Evolutionary conservation across 108 stramenopile genomes (phyloP).

Genomic region (Nitzschia palea): DNA sequence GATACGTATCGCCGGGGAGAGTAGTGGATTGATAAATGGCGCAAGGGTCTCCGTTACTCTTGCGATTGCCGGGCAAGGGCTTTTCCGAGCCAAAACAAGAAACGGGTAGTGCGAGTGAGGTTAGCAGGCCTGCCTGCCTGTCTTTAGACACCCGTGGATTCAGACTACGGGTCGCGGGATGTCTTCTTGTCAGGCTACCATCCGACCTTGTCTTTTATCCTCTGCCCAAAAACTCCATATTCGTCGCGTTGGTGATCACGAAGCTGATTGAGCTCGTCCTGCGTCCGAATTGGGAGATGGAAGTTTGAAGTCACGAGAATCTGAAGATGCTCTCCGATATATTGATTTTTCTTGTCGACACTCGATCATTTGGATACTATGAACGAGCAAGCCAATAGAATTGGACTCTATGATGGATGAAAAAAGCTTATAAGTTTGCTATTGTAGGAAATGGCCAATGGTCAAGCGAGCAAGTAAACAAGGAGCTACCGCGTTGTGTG

Average conservation of each 20-base stretch:
- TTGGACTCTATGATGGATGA: conserved; percentile 84
- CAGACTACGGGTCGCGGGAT: no score
- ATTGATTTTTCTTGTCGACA: conserved; percentile 65
- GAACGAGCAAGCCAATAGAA: conserved; percentile 68
- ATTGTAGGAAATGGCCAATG: conserved; percentile 15
- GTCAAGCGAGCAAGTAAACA: no score
- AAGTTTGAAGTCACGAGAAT: conserved; percentile 79
- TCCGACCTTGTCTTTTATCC: conserved; percentile 91
- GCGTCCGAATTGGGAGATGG: conserved; percentile 89
- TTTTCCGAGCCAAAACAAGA: no score
- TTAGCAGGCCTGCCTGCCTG: no score
- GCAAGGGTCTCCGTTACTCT: no score
- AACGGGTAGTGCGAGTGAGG: no score
- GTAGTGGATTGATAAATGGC: no score
- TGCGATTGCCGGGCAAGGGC: no score
- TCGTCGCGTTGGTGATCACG: conserved; percentile 92
- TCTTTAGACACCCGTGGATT: no score
- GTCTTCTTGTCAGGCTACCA: no score
- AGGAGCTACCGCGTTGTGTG: no score
- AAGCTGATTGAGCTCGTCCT: conserved; percentile 85
- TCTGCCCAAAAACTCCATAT: conserved; percentile 90
- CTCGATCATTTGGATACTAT: conserved; percentile 64
- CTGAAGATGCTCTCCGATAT: conserved; percentile 65
- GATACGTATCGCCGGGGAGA: no score
- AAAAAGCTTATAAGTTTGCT: conserved; percentile 75